Evolutionary conservation across 2,329 filamentous ascomycete genomes (phyloP).

Genomic region (Aspergillus sergii): DNA sequence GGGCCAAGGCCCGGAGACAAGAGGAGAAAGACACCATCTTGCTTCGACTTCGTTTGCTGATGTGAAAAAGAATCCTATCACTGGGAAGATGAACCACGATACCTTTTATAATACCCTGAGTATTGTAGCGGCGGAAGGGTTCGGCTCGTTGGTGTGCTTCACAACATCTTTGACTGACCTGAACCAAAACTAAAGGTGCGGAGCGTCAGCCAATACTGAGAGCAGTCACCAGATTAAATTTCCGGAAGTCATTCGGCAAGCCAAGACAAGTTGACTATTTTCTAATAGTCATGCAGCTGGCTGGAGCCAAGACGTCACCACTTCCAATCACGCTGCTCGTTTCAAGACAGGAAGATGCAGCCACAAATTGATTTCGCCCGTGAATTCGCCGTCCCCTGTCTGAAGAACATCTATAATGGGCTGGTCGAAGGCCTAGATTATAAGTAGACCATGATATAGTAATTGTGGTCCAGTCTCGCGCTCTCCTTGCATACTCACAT

Average conservation of each 20-base stretch:
- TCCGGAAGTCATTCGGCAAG: not conserved
- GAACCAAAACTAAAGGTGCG: not conserved
- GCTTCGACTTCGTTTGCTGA: not conserved
- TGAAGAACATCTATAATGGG: not conserved
- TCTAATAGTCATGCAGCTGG: not conserved
- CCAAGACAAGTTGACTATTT: not conserved
- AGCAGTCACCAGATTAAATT: not conserved
- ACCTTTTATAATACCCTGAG: not conserved
- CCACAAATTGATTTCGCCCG: not conserved
- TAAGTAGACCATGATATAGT: not conserved
- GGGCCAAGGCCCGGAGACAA: not conserved
- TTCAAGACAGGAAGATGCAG: not conserved
- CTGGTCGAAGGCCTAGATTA: not conserved
- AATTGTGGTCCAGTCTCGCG: not conserved
- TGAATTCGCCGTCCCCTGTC: not conserved
- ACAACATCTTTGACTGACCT: not conserved
- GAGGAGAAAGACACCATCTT: not conserved
- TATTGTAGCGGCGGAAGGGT: not conserved
- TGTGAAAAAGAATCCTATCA: not conserved
- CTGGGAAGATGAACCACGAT: not conserved
- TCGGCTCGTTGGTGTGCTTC: not conserved
- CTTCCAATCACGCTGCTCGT: not conserved
- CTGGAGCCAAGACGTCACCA: not conserved
- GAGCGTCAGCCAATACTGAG: not conserved
- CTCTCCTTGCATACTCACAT: not conserved